Evolutionary conservation across 805 yeast genomes (phyloP).

Genomic region (Starmera caribaea): DNA sequence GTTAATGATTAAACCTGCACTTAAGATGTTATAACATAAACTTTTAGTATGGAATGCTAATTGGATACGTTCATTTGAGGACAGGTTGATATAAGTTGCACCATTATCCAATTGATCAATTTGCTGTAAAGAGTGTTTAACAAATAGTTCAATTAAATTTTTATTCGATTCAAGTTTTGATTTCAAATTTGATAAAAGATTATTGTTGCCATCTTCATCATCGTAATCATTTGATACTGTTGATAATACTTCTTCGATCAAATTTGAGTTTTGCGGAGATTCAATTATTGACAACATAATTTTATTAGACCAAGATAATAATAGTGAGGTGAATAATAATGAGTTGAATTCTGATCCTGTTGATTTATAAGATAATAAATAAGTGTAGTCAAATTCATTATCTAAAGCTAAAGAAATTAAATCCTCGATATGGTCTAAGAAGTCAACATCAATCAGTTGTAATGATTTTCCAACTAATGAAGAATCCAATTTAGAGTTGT

Average conservation of each 20-base stretch:
- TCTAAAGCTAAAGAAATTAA: conserved; percentile 25
- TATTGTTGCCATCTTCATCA: conserved; percentile 14
- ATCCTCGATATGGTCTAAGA: conserved; percentile 12
- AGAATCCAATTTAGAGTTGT: conserved; percentile 12
- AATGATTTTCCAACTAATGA: conserved; percentile 18
- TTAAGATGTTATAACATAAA: conserved; percentile 48
- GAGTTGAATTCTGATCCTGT: conserved; percentile 26
- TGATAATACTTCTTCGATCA: conserved; percentile 24
- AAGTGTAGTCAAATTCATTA: conserved; percentile 16
- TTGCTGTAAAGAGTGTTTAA: conserved; percentile 13
- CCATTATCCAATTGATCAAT: conserved; percentile 40
- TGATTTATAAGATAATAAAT: conserved; percentile 26
- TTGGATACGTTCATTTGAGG: conserved; percentile 36
- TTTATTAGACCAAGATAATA: conserved; percentile 11
- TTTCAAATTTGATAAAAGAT: conserved; percentile 12
- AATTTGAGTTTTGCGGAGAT: conserved; percentile 2
- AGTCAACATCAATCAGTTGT: conserved; percentile 9
- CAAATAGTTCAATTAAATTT: conserved; percentile 7
- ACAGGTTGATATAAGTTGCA: conserved; percentile 43
- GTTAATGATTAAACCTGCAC: conserved; percentile 42
- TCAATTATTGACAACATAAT: conserved; percentile 5
- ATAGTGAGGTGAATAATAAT: conserved; percentile 22
- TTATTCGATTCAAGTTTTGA: conserved; percentile 7
- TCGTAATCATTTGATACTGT: conserved; percentile 19
- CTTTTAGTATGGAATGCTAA: conserved; percentile 47